Evolutionary conservation across 768 basidiomycete species (phyloP), one percentile per base, ranked within the genome.

Genomic region (Pleurotus giganteus): DNA sequence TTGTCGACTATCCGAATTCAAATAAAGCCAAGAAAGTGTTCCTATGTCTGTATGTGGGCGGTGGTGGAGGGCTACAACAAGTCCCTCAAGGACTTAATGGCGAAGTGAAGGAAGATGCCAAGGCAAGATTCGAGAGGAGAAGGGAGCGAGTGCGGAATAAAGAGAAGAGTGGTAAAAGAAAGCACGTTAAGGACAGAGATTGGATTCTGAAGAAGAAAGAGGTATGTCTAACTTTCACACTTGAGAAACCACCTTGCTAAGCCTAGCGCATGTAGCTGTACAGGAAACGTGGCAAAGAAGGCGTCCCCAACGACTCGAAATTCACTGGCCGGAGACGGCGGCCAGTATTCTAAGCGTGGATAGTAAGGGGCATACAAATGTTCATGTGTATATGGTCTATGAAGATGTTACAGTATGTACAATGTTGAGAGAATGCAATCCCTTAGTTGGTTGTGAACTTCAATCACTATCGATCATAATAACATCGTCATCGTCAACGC

Each of bases 201-300:
- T 99, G 94, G 94, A 94, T 98, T 57, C 65, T 97, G 64, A 89
- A 86, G 74, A 99, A 99, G 77, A 99, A 99, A 81, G 91, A 96
- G 80, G 94, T 89, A 58, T 53, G 79, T n/a, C 24, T 47, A 28
- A 9, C 45, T 26, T 59, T 21, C 5, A 46, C 21, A 36, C 15
- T 9, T 41, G 34, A 54, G 47, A 29, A 60, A 46, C 58, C 47
- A 50, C 27, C 21, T 11, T 19, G 31, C n/a, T 45, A 29, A 28
- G 29, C 32, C 32, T 29, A n/a, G n/a, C n/a, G n/a, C n/a, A n/a
- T n/a, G 11, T 58, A 93, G 91, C 69, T 94, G 15, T 94, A 94
- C 66, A 84, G 91, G 46, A 82, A 84, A 72, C 80, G 91, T 57
- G 93, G 91, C 15, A 94, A 94, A 65, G 88, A 89, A 58, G 81